Conservation (phyloP, 169 alveolate genomes). For the Plasmodium adleri region DNA sequence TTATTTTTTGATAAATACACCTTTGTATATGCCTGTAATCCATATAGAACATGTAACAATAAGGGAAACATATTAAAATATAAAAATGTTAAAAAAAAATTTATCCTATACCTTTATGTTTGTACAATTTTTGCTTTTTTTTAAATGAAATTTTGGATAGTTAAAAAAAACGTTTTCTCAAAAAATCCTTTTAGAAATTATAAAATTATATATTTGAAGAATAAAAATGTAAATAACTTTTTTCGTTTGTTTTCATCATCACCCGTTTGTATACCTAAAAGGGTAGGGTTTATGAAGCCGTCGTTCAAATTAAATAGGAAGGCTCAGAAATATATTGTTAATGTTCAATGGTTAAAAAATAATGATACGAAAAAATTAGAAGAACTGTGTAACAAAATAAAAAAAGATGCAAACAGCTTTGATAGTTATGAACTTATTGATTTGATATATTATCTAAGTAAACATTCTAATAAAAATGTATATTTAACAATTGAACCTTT, state of each 20-base stretch:
- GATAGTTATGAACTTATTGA: slow-evolving; percentile 73
- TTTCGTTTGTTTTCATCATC: background rate
- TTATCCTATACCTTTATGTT: background rate
- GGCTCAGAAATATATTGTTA: slow-evolving; percentile 71
- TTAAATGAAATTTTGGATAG: slow-evolving; percentile 1
- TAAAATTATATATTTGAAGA: slow-evolving; percentile 2
- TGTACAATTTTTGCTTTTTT: background rate
- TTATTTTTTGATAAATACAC: too few species aligned
- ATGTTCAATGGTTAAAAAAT: slow-evolving; percentile 74
- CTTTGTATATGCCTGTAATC: too few species aligned
- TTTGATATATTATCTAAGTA: slow-evolving; percentile 55
- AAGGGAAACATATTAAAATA: too few species aligned
- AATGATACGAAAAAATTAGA: slow-evolving; percentile 50
- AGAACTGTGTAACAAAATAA: slow-evolving; percentile 60
- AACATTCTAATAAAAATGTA: slow-evolving; percentile 39
- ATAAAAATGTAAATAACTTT: slow-evolving; percentile 29
- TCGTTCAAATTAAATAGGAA: slow-evolving; percentile 68
- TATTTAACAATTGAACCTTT: slow-evolving; percentile 73
- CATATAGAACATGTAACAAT: too few species aligned
- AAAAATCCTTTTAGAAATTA: background rate
- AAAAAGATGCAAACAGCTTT: slow-evolving; percentile 58
- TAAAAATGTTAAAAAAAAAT: too few species aligned
- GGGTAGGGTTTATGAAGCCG: slow-evolving; percentile 75
- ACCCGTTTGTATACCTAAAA: slow-evolving; percentile 24
- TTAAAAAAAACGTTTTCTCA: slow-evolving; percentile 21